Conservation (phyloP, 2,329 filamentous ascomycete species). For the Cylindrodendrum hubeiense region DNA sequence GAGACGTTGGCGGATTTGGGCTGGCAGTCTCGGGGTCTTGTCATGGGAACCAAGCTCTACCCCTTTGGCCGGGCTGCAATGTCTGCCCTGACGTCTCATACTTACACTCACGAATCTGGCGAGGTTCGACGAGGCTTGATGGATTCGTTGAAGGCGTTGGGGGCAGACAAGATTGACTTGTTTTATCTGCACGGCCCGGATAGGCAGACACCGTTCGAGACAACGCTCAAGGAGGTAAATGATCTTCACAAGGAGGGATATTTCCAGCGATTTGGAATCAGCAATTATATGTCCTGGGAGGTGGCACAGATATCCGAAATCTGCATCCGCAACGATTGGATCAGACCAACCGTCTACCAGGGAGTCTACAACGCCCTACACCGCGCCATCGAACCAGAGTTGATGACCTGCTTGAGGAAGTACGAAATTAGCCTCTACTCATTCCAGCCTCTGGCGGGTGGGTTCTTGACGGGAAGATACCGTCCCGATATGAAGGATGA, state of each 20-base stretch:
- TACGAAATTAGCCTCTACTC: constrained; percentile 78
- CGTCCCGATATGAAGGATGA: constrained; percentile 37
- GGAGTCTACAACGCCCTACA: constrained; percentile 69
- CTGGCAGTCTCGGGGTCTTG: constrained; percentile 75
- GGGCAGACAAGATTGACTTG: constrained; percentile 27
- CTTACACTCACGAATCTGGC: constrained; percentile 7
- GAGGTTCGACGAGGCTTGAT: constrained; percentile 9
- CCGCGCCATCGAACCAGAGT: constrained; percentile 73
- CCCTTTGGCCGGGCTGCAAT: constrained; percentile 1
- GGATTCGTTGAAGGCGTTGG: constrained; percentile 12
- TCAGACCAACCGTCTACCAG: constrained; percentile 81
- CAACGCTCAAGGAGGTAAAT: constrained; percentile 76
- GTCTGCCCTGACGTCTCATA: background rate
- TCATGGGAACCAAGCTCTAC: constrained; percentile 72
- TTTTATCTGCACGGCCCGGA: constrained; percentile 63
- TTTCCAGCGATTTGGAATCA: constrained; percentile 77
- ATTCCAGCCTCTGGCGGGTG: constrained; percentile 80
- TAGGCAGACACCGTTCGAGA: constrained; percentile 72
- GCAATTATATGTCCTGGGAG: constrained; percentile 82
- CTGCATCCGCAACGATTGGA: constrained; percentile 77
- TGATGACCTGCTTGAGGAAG: constrained; percentile 73
- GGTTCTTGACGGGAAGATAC: constrained; percentile 75
- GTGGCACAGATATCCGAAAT: constrained; percentile 80
- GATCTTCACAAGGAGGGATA: constrained; percentile 78
- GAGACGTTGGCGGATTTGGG: constrained; percentile 77